These are phyloP conservation scores for Fusarium torulosum DNA, from an alignment of 2,329 filamentous ascomycete genomes.

Conservation along the genomic window DNA sequence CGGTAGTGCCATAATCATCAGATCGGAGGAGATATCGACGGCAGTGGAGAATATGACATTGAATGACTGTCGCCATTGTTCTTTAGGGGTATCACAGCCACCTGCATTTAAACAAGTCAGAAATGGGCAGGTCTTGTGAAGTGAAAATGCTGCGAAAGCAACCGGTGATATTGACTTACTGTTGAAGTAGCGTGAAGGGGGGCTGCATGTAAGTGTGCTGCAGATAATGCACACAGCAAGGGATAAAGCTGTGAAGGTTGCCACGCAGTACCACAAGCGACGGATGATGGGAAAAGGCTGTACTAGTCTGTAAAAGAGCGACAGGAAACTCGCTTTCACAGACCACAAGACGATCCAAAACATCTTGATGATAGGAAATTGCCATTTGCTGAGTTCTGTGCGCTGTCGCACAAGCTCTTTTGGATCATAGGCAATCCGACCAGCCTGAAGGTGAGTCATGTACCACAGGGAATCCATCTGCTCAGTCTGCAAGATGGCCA, in stretches of 20 bases:
- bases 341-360: constrained; percentile 35
- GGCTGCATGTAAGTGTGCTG: constrained; percentile 18
- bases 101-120: neutral
- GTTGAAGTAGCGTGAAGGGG: constrained; percentile 23
- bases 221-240: constrained; percentile 20
- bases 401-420: neutral
- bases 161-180: neutral
- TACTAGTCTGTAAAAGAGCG: constrained; percentile 21
- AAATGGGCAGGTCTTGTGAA: fast-evolving
- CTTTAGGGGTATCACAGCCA: constrained; percentile 7
- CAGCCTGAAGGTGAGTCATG: constrained; percentile 13
- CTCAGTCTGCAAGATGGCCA: constrained; percentile 29
- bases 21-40: constrained; percentile 20
- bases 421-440: constrained; percentile 3
- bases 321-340: constrained; percentile 30
- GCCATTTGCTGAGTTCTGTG: constrained; percentile 13
- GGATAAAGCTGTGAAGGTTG: neutral
- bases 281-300: constrained; percentile 18
- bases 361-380: constrained; percentile 32
- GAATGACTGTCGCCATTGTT: constrained; percentile 17
- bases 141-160: fast-evolving
- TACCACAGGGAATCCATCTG: constrained; percentile 34
- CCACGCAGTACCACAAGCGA: constrained; percentile 20
- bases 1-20: constrained; percentile 35
- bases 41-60: constrained; percentile 30